A percentile compares a stretch with the other conserved stretches of the same genome.
Conservation (phyloP, 805 yeast species). For the Hanseniaspora clermontiae region DNA sequence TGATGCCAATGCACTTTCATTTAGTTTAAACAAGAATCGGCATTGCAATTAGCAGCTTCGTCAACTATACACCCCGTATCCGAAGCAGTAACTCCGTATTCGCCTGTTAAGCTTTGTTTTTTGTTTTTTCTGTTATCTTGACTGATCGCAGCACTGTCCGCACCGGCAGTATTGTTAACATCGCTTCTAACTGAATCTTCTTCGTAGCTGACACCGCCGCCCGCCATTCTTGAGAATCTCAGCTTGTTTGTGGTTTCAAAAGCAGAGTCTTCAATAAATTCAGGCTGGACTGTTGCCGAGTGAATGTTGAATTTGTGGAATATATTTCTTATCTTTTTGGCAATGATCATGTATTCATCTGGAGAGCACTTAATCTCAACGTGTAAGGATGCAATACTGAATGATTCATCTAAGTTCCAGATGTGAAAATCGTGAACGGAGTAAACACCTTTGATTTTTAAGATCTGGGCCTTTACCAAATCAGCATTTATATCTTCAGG, state of each 20-base stretch:
- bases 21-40: constrained; percentile 29
- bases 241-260: constrained; percentile 26
- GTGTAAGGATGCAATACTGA: constrained; percentile 79
- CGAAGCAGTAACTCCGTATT: constrained; percentile 27
- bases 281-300: constrained; percentile 94
- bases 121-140: background rate
- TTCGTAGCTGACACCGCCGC: constrained; percentile 21
- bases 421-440: constrained; percentile 92
- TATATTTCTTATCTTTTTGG: constrained; percentile 61
- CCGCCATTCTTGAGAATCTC: constrained; percentile 27
- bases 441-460: constrained; percentile 55
- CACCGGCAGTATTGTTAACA: constrained; percentile 16
- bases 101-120: constrained; percentile 18
- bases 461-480: constrained; percentile 54
- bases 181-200: constrained; percentile 8
- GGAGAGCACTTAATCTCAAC: constrained; percentile 58
- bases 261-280: constrained; percentile 38
- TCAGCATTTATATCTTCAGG: constrained; percentile 75
- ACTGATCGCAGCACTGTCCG: constrained; percentile 13
- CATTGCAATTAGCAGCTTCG: constrained; percentile 40
- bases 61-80: constrained; percentile 38
- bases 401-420: constrained; percentile 86
- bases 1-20: background rate
- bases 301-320: constrained; percentile 78
- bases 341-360: constrained; percentile 55